Percentiles rank a stretch among this genome's conserved stretches.
Conservation (phyloP, 345 rosid genomes). For the Reutealis trisperma region DNA sequence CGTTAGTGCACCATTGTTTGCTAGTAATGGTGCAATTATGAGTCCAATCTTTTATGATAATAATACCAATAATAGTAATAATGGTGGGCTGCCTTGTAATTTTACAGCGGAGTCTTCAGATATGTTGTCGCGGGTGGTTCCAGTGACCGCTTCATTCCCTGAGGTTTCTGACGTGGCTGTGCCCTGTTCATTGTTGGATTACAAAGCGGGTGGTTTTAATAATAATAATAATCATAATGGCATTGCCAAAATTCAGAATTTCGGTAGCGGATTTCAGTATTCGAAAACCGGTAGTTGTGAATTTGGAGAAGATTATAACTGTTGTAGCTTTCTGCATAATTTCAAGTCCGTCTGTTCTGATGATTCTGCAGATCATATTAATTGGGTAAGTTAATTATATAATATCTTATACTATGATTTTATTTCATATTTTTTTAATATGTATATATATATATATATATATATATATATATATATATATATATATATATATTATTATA, state of each 20-base stretch:
- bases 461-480: no score
- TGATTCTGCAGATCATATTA: slow-evolving; percentile 27
- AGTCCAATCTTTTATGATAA: slow-evolving; percentile 21
- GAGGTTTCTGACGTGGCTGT: slow-evolving; percentile 39
- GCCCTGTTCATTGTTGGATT: slow-evolving; percentile 34
- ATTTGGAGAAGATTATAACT: slow-evolving; percentile 47
- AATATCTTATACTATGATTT: no score
- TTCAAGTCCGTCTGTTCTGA: slow-evolving; percentile 45
- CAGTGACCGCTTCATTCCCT: slow-evolving; percentile 12
- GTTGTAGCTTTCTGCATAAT: slow-evolving; percentile 42
- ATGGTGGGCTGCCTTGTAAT: slow-evolving; percentile 1
- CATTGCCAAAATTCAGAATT: slow-evolving; percentile 24
- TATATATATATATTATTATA: no score
- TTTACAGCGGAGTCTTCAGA: slow-evolving; percentile 27
- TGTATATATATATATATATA: no score
- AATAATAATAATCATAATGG: neutral
- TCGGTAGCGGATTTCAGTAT: slow-evolving; percentile 33
- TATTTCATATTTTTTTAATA: neutral
- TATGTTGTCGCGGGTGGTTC: slow-evolving; percentile 18
- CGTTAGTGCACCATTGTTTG: slow-evolving; percentile 1
- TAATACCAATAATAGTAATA: neutral
- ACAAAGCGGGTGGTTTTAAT: slow-evolving; percentile 27
- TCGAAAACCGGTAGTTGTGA: slow-evolving; percentile 24
- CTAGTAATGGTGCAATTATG: slow-evolving; percentile 19
- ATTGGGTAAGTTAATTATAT: slow-evolving; percentile 39